phyloP scores from a whole-genome alignment of 2,329 filamentous ascomycete species.

The Neocatenulostroma microsporum region DNA sequence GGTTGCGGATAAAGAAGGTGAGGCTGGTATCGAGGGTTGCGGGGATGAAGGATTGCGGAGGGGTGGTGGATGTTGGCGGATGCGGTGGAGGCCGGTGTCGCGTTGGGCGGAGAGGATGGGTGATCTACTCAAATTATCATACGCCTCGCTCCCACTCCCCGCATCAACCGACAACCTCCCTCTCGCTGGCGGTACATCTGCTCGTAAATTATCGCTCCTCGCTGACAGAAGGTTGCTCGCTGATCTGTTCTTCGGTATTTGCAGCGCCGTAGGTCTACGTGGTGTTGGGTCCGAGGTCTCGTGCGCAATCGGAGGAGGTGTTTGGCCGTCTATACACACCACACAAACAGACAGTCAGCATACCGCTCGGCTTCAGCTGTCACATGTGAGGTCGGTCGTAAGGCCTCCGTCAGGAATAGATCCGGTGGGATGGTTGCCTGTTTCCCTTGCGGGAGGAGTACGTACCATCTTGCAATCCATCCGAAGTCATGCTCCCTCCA shows the following conservation, averaged over 20 bases:
- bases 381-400: not conserved
- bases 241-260: constrained; percentile 43
- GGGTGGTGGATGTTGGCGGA: constrained; percentile 65
- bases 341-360: too few relatives aligned
- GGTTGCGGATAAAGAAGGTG: constrained; percentile 63
- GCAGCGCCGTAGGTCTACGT: constrained; percentile 12
- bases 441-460: not conserved
- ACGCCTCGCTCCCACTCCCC: constrained; percentile 51
- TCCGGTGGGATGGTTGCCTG: not conserved
- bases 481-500: constrained; percentile 7
- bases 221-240: constrained; percentile 40
- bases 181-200: constrained; percentile 53
- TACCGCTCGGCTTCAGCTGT: too few relatives aligned
- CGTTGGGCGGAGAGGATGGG: constrained; percentile 59
- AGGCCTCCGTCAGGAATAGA: not conserved
- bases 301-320: too few relatives aligned
- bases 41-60: constrained; percentile 58
- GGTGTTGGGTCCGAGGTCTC: not conserved
- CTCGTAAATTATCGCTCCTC: constrained; percentile 25
- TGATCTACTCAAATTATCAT: constrained; percentile 69
- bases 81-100: constrained; percentile 68
- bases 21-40: constrained; percentile 59
- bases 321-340: too few relatives aligned
- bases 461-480: constrained; percentile 4
- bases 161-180: constrained; percentile 68